Evolutionary conservation across 345 rosid species (phyloP), one percentile per base, ranked within the genome.

Genomic region (Camelina laxa): DNA sequence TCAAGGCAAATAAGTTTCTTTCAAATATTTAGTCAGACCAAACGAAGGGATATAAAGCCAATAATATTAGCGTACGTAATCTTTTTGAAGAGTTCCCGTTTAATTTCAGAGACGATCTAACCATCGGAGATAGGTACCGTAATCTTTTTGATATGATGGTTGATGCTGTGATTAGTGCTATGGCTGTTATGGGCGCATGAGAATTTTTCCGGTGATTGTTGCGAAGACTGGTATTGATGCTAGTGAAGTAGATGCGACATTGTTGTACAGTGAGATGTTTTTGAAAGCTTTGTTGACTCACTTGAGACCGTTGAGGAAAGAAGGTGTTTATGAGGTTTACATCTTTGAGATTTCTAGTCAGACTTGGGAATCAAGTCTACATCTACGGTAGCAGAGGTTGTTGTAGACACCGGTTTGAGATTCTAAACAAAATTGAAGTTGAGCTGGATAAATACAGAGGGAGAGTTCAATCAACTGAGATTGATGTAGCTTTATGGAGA

Each of bases 61-160:
- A 22, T 22, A 22, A 22, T 22, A 22, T 22, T 22, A 22, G 24
- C 24, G 24, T 22, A 22, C 24, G 24, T n/a, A n/a, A n/a, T 22
- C 24, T 1, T 22, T 22, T 22, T 22, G 2, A 22, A 3, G 24
- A 22, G 24, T 22, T 22, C 2, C 24, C 2, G 24, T 94, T 88
- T 63, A 88, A 89, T 70, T 94, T 87, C 83, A 74, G 93, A 56
- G 97, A 91, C 38, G 97, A 91, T 72, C 61, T 85, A 45, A 69
- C 80, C 5, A 94, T 96, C 0, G 97, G 97, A 10, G 95, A 90
- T 1, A 74, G 98, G 66, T 94, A 94, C 79, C 74, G 86, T 66
- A 94, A 94, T 67, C 84, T 94, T 0, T 94, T 91, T 49, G 97
- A 91, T 56, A 86, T 94, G 93, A 94, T 94, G 98, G 90, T 85